A percentile compares a stretch with the other conserved stretches of the same genome.
phyloP scores from a whole-genome alignment of 2,329 filamentous ascomycete species.

The Colletotrichum acutatum region DNA sequence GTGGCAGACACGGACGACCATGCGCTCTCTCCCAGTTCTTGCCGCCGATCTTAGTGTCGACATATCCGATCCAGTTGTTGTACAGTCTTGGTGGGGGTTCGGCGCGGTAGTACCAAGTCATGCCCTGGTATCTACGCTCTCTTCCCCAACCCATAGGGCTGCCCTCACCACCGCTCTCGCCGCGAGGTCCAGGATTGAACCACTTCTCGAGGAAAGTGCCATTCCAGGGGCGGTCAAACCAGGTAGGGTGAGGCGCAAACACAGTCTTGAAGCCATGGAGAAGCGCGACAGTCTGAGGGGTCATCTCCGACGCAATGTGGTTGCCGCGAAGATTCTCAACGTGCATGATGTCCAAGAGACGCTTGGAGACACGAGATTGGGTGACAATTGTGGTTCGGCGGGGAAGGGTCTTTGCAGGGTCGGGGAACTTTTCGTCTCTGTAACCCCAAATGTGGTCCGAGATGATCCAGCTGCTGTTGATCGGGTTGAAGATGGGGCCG shows the following conservation, averaged over 20 bases:
- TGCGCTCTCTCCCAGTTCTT: slow-evolving; percentile 64
- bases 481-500: slow-evolving; percentile 82
- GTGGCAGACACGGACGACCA: slow-evolving; percentile 68
- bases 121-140: slow-evolving; percentile 67
- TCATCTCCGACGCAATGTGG: slow-evolving; percentile 85
- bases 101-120: slow-evolving; percentile 71
- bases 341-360: slow-evolving; percentile 80
- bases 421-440: slow-evolving; percentile 58
- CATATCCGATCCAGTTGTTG: slow-evolving; percentile 72
- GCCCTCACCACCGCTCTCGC: slow-evolving; percentile 63
- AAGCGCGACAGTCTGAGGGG: slow-evolving; percentile 76
- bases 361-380: slow-evolving; percentile 77
- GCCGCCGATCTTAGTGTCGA: slow-evolving; percentile 65
- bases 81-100: slow-evolving; percentile 67
- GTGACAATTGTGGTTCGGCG: slow-evolving; percentile 83
- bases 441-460: slow-evolving; percentile 76
- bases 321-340: slow-evolving; percentile 78
- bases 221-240: slow-evolving; percentile 80
- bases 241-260: slow-evolving; percentile 82
- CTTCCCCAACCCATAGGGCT: slow-evolving; percentile 70
- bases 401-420: slow-evolving; percentile 67
- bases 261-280: slow-evolving; percentile 84
- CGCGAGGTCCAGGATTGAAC: slow-evolving; percentile 69
- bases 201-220: slow-evolving; percentile 63
- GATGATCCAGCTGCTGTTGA: slow-evolving; percentile 79